Evolutionary conservation across 331 rosid genomes (phyloP).

Genomic region (Quercus tomentella): DNA sequence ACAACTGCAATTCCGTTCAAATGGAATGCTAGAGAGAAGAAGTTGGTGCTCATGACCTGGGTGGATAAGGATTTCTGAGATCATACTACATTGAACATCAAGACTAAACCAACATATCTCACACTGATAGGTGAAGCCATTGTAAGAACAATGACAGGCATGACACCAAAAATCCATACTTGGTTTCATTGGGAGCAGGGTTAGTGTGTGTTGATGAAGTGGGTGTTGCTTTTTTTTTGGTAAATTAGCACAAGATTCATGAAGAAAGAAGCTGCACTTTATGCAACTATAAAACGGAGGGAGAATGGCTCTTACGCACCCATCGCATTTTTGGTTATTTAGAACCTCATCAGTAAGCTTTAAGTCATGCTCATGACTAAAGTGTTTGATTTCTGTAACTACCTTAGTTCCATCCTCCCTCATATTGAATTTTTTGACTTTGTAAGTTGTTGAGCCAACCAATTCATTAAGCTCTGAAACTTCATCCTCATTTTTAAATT

Average conservation of each 20-base stretch:
- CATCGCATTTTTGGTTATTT: too few relatives aligned
- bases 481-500: too few relatives aligned
- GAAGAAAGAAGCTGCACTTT: neutral
- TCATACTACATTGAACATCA: neutral
- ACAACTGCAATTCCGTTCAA: neutral
- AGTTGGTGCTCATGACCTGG: neutral
- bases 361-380: too few relatives aligned
- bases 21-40: neutral
- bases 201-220: neutral
- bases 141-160: fast-evolving
- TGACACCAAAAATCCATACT: neutral
- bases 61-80: neutral
- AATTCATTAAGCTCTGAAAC: too few relatives aligned
- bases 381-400: too few relatives aligned
- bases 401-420: too few relatives aligned
- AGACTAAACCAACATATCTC: neutral
- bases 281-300: too few relatives aligned
- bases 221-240: neutral
- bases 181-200: neutral
- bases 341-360: too few relatives aligned
- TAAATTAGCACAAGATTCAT: neutral
- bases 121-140: neutral
- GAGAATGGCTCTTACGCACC: too few relatives aligned
- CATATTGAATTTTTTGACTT: too few relatives aligned
- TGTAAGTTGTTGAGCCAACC: neutral